Percentiles rank a stretch among this genome's conserved stretches.
These are phyloP conservation scores for Hyaloscypha bicolor DNA, from an alignment of 495 filamentous ascomycete genomes.

Conservation along the genomic window DNA sequence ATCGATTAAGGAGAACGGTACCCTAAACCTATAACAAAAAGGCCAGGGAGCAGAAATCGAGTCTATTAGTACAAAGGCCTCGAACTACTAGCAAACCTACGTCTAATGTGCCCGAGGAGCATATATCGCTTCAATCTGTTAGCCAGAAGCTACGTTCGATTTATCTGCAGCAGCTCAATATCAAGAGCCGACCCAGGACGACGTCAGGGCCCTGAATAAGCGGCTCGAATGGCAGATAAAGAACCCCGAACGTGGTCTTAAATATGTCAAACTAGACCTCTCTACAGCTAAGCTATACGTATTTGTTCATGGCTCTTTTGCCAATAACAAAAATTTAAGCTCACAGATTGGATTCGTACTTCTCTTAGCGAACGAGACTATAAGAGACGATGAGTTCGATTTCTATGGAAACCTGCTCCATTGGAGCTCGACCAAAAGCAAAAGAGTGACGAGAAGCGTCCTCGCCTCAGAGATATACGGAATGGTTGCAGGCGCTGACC, in stretches of 20 bases:
- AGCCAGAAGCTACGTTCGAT: slow-evolving; percentile 11
- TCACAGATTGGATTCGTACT: slow-evolving; percentile 28
- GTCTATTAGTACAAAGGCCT: no score
- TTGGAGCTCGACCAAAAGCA: slow-evolving; percentile 26
- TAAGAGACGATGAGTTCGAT: background rate
- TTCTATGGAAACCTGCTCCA: slow-evolving; percentile 7
- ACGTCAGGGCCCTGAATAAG: slow-evolving; percentile 20
- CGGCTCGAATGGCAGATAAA: slow-evolving; percentile 16
- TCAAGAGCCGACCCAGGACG: background rate
- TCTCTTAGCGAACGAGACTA: slow-evolving; percentile 16
- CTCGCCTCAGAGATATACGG: no score
- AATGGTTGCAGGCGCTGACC: slow-evolving; percentile 24
- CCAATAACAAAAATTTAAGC: slow-evolving; percentile 25
- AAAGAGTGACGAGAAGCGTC: no score
- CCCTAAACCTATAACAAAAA: no score
- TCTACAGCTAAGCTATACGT: slow-evolving; percentile 6
- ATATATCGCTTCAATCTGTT: slow-evolving; percentile 1
- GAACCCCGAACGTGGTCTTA: slow-evolving; percentile 2
- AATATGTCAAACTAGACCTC: background rate
- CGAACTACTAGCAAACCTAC: no score
- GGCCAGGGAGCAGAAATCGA: no score
- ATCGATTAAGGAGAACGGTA: no score
- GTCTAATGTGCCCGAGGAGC: no score
- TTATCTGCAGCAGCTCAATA: slow-evolving; percentile 6
- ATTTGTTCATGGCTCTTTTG: slow-evolving; percentile 24